Base-by-base conservation (phyloP, 192 early-diverging fungal species). In the Coemansia nantahalensis region DNA sequence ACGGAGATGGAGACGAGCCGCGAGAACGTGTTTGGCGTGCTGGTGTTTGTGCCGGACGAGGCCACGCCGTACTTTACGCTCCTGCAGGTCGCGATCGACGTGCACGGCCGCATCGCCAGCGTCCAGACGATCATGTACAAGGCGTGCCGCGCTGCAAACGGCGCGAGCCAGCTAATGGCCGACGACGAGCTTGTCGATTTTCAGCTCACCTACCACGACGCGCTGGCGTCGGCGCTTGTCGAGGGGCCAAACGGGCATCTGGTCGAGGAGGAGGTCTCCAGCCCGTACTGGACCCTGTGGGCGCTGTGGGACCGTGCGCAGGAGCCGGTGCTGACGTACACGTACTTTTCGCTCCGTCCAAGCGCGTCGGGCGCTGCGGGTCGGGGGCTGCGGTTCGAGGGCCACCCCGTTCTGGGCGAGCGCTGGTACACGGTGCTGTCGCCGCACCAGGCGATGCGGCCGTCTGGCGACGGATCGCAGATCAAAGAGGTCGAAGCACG, bases 31-130 rank as follows among this genome's bases (percentile, higher is more conserved):
- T 77, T 75, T 51, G 51, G 65, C 19, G 69, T 73, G 41, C 42
- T 70, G n/a, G 71, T 66, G n/a, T 79, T 68, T 62, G 71, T 79
- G 4, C 59, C 66, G 0, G 77, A 79, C 48, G 69, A 73, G 40
- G 59, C 61, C 2, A 48, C 61, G 41, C 77, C 77, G 12, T 79
- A 79, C 54, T 74, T 79, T 45, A 46, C 66, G n/a, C 47, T 79
- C 4, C 41, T 65, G 13, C 61, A 65, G 30, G 66, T 51, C 2
- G 24, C 49, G 12, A 41, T 70, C 22, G 54, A 58, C 31, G 38
- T 52, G 30, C 47, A 56, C 2, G 50, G 57, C 8, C 62, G 59
- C 13, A 41, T 69, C 12, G 26, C 28, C 22, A 24, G 39, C 11
- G 67, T 64, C 21, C 57, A 59, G 41, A 69, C 67, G 8, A 51